Conservation (phyloP, 768 basidiomycete genomes). For the Mycena metata region DNA sequence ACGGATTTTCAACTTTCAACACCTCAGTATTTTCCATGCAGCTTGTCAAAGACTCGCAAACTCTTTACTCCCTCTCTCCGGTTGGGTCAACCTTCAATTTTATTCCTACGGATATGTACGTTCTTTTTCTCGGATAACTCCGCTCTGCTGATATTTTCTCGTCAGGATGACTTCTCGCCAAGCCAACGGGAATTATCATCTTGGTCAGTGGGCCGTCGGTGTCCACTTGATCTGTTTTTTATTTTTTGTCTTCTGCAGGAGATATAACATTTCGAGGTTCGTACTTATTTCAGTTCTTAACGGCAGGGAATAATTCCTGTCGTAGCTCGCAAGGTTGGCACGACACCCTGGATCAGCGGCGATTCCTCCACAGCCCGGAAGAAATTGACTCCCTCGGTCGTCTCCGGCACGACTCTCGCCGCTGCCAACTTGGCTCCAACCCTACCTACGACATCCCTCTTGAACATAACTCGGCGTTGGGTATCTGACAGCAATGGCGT, state of each 20-base stretch:
- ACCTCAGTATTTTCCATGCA: constrained; percentile 60
- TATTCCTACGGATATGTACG: constrained; percentile 59
- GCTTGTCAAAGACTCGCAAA: constrained; percentile 70
- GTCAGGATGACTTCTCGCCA: constrained; percentile 58
- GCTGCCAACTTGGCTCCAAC: constrained; percentile 65
- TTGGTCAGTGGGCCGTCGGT: constrained; percentile 47
- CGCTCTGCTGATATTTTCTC: neutral
- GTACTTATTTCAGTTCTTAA: neutral
- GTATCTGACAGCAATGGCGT: constrained; percentile 56
- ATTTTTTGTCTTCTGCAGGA: neutral
- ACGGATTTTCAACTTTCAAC: constrained; percentile 63
- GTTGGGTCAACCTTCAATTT: constrained; percentile 60
- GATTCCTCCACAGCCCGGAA: constrained; percentile 60
- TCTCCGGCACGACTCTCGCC: constrained; percentile 61
- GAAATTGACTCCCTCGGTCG: constrained; percentile 52
- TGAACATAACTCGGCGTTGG: constrained; percentile 69
- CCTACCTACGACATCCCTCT: constrained; percentile 56
- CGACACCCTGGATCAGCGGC: constrained; percentile 60
- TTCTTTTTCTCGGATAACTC: too few relatives aligned
- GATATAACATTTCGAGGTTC: constrained; percentile 63
- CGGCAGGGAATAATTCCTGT: neutral
- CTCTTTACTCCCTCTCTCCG: constrained; percentile 64
- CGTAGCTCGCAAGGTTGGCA: constrained; percentile 57
- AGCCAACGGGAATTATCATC: constrained; percentile 64
- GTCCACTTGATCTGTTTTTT: neutral